These are phyloP conservation scores for Sporothrix variecibatus DNA, from an alignment of 2,329 filamentous ascomycete genomes.

Conservation along the genomic window DNA sequence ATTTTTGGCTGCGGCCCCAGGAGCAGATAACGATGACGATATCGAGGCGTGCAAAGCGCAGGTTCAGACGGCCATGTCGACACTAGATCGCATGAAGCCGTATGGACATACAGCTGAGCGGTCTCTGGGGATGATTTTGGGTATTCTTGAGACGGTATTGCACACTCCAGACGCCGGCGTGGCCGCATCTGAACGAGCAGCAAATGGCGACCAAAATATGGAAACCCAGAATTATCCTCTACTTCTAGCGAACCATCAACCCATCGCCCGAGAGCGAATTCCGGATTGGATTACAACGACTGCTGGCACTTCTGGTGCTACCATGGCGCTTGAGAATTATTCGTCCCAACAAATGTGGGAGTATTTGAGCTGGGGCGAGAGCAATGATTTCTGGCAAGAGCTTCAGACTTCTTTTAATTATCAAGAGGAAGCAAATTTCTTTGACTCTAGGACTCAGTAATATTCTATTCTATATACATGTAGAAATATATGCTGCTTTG, in stretches of 20 bases:
- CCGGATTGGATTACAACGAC: neutral
- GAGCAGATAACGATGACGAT: conserved; percentile 4
- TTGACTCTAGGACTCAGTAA: neutral
- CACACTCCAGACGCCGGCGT: neutral
- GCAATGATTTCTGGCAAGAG: conserved; percentile 6
- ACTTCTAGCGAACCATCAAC: neutral
- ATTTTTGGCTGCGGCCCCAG: neutral
- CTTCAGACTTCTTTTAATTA: neutral
- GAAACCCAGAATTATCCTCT: neutral
- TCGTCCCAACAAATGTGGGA: conserved; percentile 12
- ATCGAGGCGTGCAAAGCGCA: conserved; percentile 10
- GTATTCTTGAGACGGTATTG: neutral
- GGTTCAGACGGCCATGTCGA: conserved; percentile 2
- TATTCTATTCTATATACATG: conserved; percentile 15
- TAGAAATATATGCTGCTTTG: neutral
- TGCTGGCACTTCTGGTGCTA: neutral
- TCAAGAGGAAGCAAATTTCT: neutral
- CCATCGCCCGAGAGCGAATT: neutral
- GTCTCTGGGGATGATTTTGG: conserved; percentile 4
- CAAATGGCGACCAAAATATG: neutral
- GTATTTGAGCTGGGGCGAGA: conserved; percentile 14
- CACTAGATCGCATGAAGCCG: neutral
- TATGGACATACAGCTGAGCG: conserved; percentile 11
- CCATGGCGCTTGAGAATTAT: conserved; percentile 1
- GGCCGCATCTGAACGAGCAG: neutral